Conservation (phyloP, 768 basidiomycete genomes). For the Dioszegia hungarica region DNA sequence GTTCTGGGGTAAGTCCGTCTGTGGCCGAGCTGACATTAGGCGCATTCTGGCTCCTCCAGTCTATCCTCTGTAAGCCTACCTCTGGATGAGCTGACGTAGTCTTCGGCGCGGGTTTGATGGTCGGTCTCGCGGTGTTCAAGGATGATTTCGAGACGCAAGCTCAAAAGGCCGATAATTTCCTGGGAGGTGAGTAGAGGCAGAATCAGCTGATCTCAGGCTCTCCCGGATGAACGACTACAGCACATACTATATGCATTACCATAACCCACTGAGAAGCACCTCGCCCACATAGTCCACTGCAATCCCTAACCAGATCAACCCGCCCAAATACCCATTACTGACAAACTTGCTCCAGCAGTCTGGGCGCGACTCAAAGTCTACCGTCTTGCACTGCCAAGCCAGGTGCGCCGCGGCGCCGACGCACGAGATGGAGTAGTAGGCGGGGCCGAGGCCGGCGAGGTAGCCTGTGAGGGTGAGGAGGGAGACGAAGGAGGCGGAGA, state of each 20-base stretch:
- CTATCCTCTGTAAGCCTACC: constrained; percentile 29
- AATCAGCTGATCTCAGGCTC: constrained; percentile 8
- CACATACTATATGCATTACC: background rate
- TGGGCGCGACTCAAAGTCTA: constrained; percentile 66
- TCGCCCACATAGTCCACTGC: constrained; percentile 60
- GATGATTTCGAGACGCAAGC: constrained; percentile 37
- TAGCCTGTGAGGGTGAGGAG: constrained; percentile 73
- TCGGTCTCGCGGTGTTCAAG: constrained; percentile 47
- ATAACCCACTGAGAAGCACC: constrained; percentile 20
- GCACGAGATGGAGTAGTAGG: constrained; percentile 72
- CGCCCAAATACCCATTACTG: constrained; percentile 81
- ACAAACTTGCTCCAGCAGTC: constrained; percentile 90
- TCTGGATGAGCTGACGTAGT: constrained; percentile 22
- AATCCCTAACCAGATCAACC: constrained; percentile 80
- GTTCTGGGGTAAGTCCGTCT: constrained; percentile 43
- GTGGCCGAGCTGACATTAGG: constrained; percentile 18
- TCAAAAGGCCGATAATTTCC: constrained; percentile 33
- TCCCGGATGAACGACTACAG: constrained; percentile 4
- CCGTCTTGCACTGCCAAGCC: constrained; percentile 65
- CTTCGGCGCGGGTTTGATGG: constrained; percentile 43
- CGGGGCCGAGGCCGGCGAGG: constrained; percentile 67
- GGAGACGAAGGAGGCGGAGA: constrained; percentile 69
- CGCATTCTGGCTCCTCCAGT: constrained; percentile 45
- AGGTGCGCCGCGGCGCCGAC: constrained; percentile 71
- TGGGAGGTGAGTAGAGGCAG: constrained; percentile 37